These are phyloP conservation scores for Casaregolazyma suthepensis DNA, from an alignment of 1,139 yeast genomes.

Conservation along the genomic window DNA sequence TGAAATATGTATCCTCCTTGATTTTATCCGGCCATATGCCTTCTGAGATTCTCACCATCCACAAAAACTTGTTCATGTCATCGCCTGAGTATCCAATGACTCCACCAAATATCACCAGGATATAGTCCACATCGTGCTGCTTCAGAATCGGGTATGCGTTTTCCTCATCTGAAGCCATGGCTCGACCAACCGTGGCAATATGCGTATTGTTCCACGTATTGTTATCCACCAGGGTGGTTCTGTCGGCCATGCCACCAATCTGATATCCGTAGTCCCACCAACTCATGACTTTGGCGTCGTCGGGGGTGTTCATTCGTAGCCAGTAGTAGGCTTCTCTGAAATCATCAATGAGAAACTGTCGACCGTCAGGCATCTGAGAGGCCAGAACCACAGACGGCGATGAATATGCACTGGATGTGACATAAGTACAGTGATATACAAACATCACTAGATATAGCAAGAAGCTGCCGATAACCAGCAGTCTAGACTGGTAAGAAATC, in stretches of 20 bases:
- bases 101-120: slow-evolving; percentile 91
- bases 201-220: slow-evolving; percentile 99
- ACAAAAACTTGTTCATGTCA: slow-evolving; percentile 90
- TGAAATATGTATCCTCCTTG: slow-evolving; percentile 76
- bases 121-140: slow-evolving; percentile 93
- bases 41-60: slow-evolving; percentile 99
- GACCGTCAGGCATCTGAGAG: slow-evolving; percentile 78
- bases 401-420: slow-evolving; percentile 89
- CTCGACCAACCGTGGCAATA: slow-evolving; percentile 99
- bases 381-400: slow-evolving; percentile 97
- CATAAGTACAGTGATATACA: slow-evolving; percentile 97
- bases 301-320: slow-evolving; percentile 96
- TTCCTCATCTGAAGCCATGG: slow-evolving; percentile 88
- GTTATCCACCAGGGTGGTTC: slow-evolving; percentile 96
- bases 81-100: slow-evolving; percentile 92
- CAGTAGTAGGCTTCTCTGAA: slow-evolving; percentile 98
- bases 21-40: slow-evolving; percentile 99
- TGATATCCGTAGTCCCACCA: slow-evolving; percentile 99
- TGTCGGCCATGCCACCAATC: slow-evolving; percentile 99
- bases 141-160: slow-evolving; percentile 81
- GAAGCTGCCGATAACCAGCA: slow-evolving; percentile 64
- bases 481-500: slow-evolving; percentile 45
- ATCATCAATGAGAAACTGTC: slow-evolving; percentile 82
- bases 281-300: slow-evolving; percentile 92
- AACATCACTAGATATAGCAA: slow-evolving; percentile 70